Conservation (phyloP, 2,329 filamentous ascomycete species). For the Fusarium sp. region DNA sequence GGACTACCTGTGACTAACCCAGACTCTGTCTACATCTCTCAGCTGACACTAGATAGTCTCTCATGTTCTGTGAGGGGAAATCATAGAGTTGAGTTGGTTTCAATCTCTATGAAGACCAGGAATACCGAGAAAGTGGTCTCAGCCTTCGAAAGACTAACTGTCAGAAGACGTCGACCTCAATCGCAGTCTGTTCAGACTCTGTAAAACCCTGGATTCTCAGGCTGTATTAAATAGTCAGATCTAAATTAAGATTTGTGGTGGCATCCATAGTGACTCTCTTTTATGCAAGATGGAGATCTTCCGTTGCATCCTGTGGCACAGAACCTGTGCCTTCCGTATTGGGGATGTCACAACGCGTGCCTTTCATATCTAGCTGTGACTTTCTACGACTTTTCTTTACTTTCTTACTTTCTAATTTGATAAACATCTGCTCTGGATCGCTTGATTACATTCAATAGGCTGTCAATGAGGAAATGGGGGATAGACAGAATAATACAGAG, state of each 20-base stretch:
- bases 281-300: background rate
- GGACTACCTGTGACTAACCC: background rate
- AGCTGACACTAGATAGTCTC: background rate
- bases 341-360: background rate
- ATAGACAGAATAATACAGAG: fast-evolving
- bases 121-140: no score
- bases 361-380: background rate
- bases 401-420: no score
- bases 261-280: no score
- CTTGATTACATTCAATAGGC: fast-evolving
- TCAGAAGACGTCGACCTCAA: background rate
- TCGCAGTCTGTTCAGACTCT: background rate
- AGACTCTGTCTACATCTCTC: background rate
- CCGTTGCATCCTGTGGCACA: background rate
- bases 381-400: no score
- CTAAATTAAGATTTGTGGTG: background rate
- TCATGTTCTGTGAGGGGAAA: fast-evolving
- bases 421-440: fast-evolving
- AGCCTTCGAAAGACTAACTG: no score
- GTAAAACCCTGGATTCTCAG: fast-evolving
- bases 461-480: no score
- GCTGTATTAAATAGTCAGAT: fast-evolving
- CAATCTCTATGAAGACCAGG: no score
- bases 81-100: background rate
- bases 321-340: background rate